A percentile compares a stretch with the other conserved stretches of the same genome.
These are phyloP conservation scores for Tieghemostelium lacteum DNA, from an alignment of 78 protist genomes.

Conservation along the genomic window DNA sequence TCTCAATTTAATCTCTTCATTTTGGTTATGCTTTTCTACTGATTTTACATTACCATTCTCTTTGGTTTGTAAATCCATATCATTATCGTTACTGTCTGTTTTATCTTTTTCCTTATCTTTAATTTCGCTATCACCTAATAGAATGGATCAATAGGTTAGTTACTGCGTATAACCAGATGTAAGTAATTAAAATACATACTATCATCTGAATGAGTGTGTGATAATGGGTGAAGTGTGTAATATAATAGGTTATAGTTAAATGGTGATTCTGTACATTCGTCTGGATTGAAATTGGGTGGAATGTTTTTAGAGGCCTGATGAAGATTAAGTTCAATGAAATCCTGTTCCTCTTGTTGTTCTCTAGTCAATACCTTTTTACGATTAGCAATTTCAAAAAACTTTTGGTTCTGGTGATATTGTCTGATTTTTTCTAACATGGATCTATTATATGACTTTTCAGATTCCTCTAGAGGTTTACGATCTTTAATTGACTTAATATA, in stretches of 20 bases:
- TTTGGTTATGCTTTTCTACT: constrained; percentile 1
- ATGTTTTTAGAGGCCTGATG: neutral
- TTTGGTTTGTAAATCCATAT: no score
- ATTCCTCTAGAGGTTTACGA: constrained; percentile 45
- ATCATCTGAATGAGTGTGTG: constrained; percentile 13
- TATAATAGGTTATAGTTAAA: constrained; percentile 33
- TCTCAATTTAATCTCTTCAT: constrained; percentile 23
- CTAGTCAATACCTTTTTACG: constrained; percentile 9
- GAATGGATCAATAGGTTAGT: no score
- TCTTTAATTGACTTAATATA: constrained; percentile 31
- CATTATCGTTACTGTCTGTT: neutral
- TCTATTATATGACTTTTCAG: constrained; percentile 55
- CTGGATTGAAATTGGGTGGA: neutral
- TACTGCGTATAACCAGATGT: no score
- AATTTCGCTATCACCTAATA: no score
- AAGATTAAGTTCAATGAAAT: constrained; percentile 24
- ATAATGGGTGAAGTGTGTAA: constrained; percentile 66
- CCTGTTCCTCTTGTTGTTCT: constrained; percentile 36
- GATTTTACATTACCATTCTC: neutral
- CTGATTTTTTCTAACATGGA: constrained; percentile 45
- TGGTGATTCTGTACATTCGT: constrained; percentile 25
- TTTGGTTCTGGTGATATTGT: constrained; percentile 25
- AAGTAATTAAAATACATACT: no score
- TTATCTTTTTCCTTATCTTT: no score
- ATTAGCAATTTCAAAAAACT: constrained; percentile 34